Percentiles rank a stretch among this genome's conserved stretches.
These are phyloP conservation scores for Kwoniella heveanensis DNA, from an alignment of 768 basidiomycete genomes.

Conservation along the genomic window DNA sequence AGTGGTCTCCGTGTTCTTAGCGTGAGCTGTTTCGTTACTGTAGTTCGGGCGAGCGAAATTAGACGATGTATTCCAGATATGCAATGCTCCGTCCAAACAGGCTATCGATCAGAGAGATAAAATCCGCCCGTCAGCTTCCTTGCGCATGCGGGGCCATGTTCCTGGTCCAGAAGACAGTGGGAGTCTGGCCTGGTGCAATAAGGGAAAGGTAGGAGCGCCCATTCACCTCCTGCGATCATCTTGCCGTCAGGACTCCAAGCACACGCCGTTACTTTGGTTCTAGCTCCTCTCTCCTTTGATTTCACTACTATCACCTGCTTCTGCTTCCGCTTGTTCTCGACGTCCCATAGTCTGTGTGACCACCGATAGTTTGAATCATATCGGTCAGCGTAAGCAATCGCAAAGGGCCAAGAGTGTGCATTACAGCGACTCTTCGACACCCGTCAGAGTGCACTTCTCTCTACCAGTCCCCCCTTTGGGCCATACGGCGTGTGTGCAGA, in stretches of 20 bases:
- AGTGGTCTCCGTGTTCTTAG: conserved; percentile 81
- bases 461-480: no score
- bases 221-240: conserved; percentile 80
- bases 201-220: neutral
- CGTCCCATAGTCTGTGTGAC: conserved; percentile 94
- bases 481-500: no score
- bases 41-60: conserved; percentile 92
- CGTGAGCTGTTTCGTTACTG: conserved; percentile 82
- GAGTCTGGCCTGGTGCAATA: neutral
- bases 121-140: no score
- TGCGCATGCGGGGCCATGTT: no score
- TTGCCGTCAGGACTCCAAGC: conserved; percentile 87
- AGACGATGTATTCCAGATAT: conserved; percentile 87
- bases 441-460: no score
- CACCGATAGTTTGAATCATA: conserved; percentile 17
- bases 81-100: conserved; percentile 86
- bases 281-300: conserved; percentile 88
- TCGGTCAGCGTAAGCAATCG: no score
- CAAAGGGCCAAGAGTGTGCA: no score
- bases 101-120: conserved; percentile 60
- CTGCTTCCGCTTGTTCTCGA: conserved; percentile 87
- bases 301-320: conserved; percentile 95
- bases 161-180: no score
- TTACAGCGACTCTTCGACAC: no score
- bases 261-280: conserved; percentile 86